phyloP scores from a whole-genome alignment of 75 land plant species.

The Cupressus sempervirens region DNA sequence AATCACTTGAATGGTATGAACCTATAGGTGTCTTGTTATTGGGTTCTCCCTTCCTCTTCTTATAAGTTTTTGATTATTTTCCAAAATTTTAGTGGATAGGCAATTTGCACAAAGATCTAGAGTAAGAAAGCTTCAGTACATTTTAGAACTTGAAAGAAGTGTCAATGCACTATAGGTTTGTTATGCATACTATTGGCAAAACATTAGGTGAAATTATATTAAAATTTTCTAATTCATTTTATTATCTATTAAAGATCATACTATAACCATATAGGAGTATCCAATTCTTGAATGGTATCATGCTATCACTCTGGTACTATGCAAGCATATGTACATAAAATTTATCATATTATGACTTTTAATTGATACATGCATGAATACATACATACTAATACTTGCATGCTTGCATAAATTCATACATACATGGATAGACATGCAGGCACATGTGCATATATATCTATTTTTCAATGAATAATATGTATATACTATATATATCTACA shows the following conservation, averaged over 20 bases:
- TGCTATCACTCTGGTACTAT: neutral
- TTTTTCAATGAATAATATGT: no score
- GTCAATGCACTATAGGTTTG: constrained; percentile 80
- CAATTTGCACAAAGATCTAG: constrained; percentile 95
- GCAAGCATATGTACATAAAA: neutral
- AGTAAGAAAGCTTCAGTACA: constrained; percentile 93
- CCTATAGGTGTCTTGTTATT: neutral
- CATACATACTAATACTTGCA: no score
- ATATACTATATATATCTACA: no score
- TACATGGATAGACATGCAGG: no score
- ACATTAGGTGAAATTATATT: neutral
- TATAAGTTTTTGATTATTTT: neutral
- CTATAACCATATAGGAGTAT: neutral
- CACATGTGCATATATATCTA: no score
- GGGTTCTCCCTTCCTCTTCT: no score
- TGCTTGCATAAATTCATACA: no score
- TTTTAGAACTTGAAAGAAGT: constrained; percentile 87
- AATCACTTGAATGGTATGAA: neutral
- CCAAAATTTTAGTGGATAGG: constrained; percentile 79
- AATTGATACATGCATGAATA: no score
- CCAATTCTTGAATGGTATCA: neutral
- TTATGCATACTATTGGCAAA: neutral
- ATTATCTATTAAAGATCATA: neutral
- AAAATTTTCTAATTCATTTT: neutral
- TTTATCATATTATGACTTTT: no score